A percentile compares a stretch with the other conserved stretches of the same genome.
These are phyloP conservation scores for Marasmius sp. DNA, from an alignment of 1,284 basidiomycete species.

Conservation along the genomic window DNA sequence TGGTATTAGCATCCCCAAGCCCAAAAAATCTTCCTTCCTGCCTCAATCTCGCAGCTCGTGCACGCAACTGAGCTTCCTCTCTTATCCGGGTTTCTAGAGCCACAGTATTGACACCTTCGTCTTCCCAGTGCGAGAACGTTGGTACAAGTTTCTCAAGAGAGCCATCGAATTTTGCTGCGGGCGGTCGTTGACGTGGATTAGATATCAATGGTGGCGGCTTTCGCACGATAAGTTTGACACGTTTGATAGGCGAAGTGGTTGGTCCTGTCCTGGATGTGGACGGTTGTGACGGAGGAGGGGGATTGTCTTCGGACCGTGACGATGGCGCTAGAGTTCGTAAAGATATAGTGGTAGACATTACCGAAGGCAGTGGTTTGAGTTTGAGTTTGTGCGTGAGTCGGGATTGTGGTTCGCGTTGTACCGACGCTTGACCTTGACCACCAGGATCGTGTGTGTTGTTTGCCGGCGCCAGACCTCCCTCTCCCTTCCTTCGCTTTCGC, in stretches of 20 bases:
- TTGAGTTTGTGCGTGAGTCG: background rate
- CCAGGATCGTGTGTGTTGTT: constrained; percentile 1
- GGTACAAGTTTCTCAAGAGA: constrained; percentile 57
- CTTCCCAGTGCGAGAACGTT: constrained; percentile 58
- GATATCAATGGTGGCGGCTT: constrained; percentile 59
- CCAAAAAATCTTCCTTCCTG: constrained; percentile 29
- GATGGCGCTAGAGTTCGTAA: constrained; percentile 1
- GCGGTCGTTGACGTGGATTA: constrained; percentile 67
- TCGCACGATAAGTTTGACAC: constrained; percentile 70
- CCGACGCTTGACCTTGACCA: constrained; percentile 4
- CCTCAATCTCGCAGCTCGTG: constrained; percentile 51
- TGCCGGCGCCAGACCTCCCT: background rate
- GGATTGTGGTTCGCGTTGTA: background rate
- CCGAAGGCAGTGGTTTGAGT: background rate
- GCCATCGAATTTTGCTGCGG: constrained; percentile 46
- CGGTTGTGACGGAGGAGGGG: constrained; percentile 23
- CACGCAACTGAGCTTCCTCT: constrained; percentile 51
- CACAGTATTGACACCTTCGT: constrained; percentile 45
- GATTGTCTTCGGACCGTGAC: constrained; percentile 27
- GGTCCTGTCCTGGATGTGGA: background rate
- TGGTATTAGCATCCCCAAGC: constrained; percentile 1
- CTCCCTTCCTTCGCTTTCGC: constrained; percentile 28
- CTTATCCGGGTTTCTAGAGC: constrained; percentile 44
- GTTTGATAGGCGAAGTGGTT: constrained; percentile 38
- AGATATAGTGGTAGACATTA: background rate